Evolutionary conservation across 164 flowering plant genomes (phyloP), one percentile per base, ranked within the genome.

Genomic region (Saururus chinensis): DNA sequence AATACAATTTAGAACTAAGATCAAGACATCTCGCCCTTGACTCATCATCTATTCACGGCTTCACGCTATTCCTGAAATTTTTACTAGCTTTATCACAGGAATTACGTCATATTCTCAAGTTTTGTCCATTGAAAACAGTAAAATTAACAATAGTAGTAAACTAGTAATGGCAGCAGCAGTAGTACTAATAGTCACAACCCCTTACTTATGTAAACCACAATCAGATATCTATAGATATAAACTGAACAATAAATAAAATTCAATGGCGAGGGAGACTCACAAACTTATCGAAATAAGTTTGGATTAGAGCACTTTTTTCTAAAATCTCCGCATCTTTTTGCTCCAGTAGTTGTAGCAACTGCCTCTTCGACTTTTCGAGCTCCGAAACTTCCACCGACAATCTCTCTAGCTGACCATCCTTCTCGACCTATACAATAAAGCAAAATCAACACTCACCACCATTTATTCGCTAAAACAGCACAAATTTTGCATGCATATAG

Each of bases 381-480:
- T 91, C 93, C 0, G 86, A 73, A 7, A 71, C 77, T 72, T 85
- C 93, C 4, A 76, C 71, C 0, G 68, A 63, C 71, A 87, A 64
- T 59, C 91, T 67, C 74, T 87, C 97, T 8, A 85, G 65, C 75
- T 88, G 93, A 59, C 92, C 88, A 72, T 91, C 96, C 68, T 78
- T 89, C 16, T 63, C 83, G 64, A 86, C 82, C 99, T 95, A 59
- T 51, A 62, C 41, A 68, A 52, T 57, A 7, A 54, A 40, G 11
- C 35, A 20, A 37, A 56, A 42, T 35, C 25, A 55, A 20, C 14
- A 35, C 9, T 24, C 19, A 14, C 26, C 26, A 17, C 60, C 22
- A n/a, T n/a, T n/a, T n/a, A n/a, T n/a, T n/a, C n/a, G 25, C 60
- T 9, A 53, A 53, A 53, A 19, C 56, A 25, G 19, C 45, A 13